Percentiles rank a stretch among this genome's conserved stretches.
phyloP scores from a whole-genome alignment of 305 asterid species.

The Coffea humblotiana region DNA sequence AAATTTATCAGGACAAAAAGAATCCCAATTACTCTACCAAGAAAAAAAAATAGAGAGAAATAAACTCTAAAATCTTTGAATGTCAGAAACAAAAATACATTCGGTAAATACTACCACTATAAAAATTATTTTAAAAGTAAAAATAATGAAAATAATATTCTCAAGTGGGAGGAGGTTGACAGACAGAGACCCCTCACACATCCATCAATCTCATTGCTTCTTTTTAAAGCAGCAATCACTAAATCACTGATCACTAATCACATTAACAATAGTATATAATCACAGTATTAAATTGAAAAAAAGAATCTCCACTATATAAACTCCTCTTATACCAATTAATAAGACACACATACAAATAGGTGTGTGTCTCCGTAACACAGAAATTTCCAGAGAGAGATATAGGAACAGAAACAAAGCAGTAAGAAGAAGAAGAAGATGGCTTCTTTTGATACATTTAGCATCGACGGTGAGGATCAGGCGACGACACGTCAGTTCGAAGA shows the following conservation, averaged over 20 bases:
- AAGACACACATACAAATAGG: too few species aligned
- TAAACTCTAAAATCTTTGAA: too few species aligned
- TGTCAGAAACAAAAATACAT: too few species aligned
- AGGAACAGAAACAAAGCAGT: too few species aligned
- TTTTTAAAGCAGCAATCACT: not conserved
- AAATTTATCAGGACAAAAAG: too few species aligned
- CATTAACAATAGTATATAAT: not conserved
- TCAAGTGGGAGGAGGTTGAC: not conserved
- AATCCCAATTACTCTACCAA: too few species aligned
- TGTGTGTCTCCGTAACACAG: too few species aligned
- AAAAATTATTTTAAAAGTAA: too few species aligned
- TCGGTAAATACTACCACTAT: not conserved
- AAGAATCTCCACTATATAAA: too few species aligned
- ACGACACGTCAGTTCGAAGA: conserved; percentile 49
- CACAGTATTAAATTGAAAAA: not conserved
- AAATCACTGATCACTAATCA: not conserved
- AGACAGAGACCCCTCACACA: not conserved
- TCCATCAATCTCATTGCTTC: not conserved
- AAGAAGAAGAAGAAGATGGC: conserved; percentile 34
- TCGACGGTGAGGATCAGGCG: conserved; percentile 57
- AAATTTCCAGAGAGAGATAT: too few species aligned
- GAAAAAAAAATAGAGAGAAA: too few species aligned
- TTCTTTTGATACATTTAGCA: conserved; percentile 65
- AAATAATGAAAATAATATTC: not conserved
- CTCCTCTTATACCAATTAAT: too few species aligned